Base-by-base conservation (phyloP, 768 basidiomycete genomes). In the Hysterangium stoloniferum region DNA sequence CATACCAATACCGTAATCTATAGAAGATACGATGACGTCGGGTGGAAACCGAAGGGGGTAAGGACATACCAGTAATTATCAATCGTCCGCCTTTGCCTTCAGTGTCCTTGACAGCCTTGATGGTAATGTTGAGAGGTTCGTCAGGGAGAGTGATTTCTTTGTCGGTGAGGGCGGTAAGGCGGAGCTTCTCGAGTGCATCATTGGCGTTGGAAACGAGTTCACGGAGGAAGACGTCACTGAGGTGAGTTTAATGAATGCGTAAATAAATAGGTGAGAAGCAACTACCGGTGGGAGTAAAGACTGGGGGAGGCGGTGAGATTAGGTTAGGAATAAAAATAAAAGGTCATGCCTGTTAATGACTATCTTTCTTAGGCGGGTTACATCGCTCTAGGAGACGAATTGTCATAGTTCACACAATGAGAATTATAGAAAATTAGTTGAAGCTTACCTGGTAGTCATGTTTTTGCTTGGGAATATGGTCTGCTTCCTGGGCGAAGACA, bases 1-100 rank as follows among this genome's bases (percentile, higher is more conserved):
- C 96, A 98, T 98, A 28, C 96, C 96, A 61, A 98, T 92, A 54
- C 96, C 96, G 27, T 89, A 92, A 61, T 99, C 95, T 88, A 58
- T 24, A 36, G 25, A 27, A 17, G 31, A 38, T 12, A 45, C 12
- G 45, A 32, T 19, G 20, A 54, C 15, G 15, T n/a, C 40, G 36
- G 8, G 44, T 27, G 4, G 7, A 45, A 45, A 5, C 7, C 9
- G 8, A 45, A 6, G 6, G 17, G 22, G 5, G 22, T n/a, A 45
- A 13, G 46, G 48, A 51, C 73, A 22, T 60, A 84, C 86, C 87
- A 49, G 82, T 69, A 46, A 95, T 86, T 52, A 92, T 66, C 27
- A 95, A 69, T 40, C 80, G 74, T 4, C 88, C 91, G 15, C 79
- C 75, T 25, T 72, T 70, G 6, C 82, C 86, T 50, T 81, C 79